These are phyloP conservation scores for Cladophialophora immunda DNA, from an alignment of 2,329 filamentous ascomycete genomes.

Conservation along the genomic window DNA sequence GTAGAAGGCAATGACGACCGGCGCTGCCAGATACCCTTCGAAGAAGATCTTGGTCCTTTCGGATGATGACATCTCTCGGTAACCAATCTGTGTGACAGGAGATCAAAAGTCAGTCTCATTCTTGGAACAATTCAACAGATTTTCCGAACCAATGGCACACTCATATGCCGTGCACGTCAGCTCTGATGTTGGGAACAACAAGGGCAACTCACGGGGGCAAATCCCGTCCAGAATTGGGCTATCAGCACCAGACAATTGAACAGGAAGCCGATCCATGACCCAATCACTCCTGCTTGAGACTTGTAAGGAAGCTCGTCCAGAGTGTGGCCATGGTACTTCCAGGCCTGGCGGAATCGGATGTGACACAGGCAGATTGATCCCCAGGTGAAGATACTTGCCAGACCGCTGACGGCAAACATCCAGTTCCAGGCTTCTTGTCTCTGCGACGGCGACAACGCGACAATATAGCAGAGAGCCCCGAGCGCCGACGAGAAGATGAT, in stretches of 20 bases:
- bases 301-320: constrained; percentile 80
- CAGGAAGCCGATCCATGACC: constrained; percentile 80
- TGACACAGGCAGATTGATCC: constrained; percentile 56
- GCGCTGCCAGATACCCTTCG: constrained; percentile 64
- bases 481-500: constrained; percentile 72
- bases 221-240: constrained; percentile 88
- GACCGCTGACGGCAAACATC: constrained; percentile 79
- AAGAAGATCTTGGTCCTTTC: constrained; percentile 74
- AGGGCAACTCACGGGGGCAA: constrained; percentile 64
- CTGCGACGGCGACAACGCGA: constrained; percentile 50
- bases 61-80: constrained; percentile 49
- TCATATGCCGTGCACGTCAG: not conserved
- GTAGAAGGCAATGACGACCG: constrained; percentile 65
- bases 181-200: not conserved
- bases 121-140: not conserved
- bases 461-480: constrained; percentile 79
- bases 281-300: constrained; percentile 78
- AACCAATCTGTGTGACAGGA: constrained; percentile 55
- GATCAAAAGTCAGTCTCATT: not conserved
- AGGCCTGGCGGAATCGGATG: constrained; percentile 85
- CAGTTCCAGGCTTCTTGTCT: constrained; percentile 71
- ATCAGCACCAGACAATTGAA: constrained; percentile 80
- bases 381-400: constrained; percentile 79
- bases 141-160: not conserved
- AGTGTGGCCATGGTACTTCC: constrained; percentile 73